Evolutionary conservation across 306 rosid genomes (phyloP), one percentile per base, ranked within the genome.

Genomic region (Cicer cuneatum): DNA sequence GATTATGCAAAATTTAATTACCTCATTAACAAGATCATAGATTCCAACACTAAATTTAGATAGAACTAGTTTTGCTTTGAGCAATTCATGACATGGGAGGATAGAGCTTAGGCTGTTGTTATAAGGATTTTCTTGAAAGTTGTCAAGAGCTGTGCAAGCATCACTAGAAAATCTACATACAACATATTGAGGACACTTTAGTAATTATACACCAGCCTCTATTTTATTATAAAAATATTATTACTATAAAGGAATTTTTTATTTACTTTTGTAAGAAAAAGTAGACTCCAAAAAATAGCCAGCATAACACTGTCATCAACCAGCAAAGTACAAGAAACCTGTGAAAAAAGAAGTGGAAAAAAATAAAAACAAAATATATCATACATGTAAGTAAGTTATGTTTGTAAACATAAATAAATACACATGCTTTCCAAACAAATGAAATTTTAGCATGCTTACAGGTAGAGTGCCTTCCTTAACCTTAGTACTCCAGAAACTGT

Each of bases 21-120:
- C 97, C 92, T 84, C 10, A 9, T 92, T 84, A 19, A 92, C 93
- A 64, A 90, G 89, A 76, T 73, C 60, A 76, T 88, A 86, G 53
- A 92, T 88, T n/a, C 86, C 87, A 12, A 80, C 80, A 80, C 96
- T 79, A 40, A 92, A 72, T 72, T 83, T 77, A 60, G 85, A 71
- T 3, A 92, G 83, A 49, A 84, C 78, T 41, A 90, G 73, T 78
- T 86, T 90, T 64, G 92, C 98, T 8, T 93, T 85, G 12, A 76
- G 83, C 79, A 92, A 58, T 61, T 88, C 87, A 11, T 84, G 82
- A 78, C 98, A 92, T 7, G 98, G 96, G 46, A 92, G 90, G 73
- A 92, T 83, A 14, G 90, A 88, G 78, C 96, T 92, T 63, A 92
- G 81, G 89, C 96, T 92, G 75, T 75, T 92, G 86, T 90, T 85